phyloP scores from a whole-genome alignment of 2,329 filamentous ascomycete species.

The Epichloe gansuensis region DNA sequence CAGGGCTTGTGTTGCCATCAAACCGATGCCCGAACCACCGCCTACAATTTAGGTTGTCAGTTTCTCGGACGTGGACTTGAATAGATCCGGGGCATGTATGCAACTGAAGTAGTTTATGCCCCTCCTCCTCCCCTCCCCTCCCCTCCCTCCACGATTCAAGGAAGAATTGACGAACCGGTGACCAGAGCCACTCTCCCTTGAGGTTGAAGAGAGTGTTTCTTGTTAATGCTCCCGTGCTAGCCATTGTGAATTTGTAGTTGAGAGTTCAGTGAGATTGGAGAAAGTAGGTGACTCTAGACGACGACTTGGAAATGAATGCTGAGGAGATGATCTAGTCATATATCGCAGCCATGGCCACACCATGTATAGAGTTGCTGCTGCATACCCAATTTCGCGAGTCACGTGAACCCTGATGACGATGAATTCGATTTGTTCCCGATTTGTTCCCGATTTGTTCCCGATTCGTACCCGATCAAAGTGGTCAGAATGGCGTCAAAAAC shows the following conservation, averaged over 20 bases:
- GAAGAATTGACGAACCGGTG: slow-evolving; percentile 22
- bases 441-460: background rate
- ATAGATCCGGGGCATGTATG: too few species aligned
- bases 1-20: slow-evolving; percentile 57
- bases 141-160: too few species aligned
- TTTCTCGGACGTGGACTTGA: background rate
- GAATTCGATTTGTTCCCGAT: background rate
- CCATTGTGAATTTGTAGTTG: slow-evolving; percentile 1
- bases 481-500: background rate
- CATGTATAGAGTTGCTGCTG: background rate
- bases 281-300: background rate
- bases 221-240: slow-evolving; percentile 17
- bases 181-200: slow-evolving; percentile 32
- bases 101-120: too few species aligned
- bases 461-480: background rate
- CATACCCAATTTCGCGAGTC: background rate
- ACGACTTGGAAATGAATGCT: background rate
- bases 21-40: slow-evolving; percentile 51
- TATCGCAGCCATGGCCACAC: background rate
- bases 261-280: background rate
- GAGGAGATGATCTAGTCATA: background rate
- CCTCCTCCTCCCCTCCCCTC: too few species aligned
- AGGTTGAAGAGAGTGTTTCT: slow-evolving; percentile 29
- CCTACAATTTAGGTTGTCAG: slow-evolving; percentile 15
- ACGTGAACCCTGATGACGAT: background rate